Evolutionary conservation across 345 rosid species (phyloP).

Genomic region (Pistacia atlantica): DNA sequence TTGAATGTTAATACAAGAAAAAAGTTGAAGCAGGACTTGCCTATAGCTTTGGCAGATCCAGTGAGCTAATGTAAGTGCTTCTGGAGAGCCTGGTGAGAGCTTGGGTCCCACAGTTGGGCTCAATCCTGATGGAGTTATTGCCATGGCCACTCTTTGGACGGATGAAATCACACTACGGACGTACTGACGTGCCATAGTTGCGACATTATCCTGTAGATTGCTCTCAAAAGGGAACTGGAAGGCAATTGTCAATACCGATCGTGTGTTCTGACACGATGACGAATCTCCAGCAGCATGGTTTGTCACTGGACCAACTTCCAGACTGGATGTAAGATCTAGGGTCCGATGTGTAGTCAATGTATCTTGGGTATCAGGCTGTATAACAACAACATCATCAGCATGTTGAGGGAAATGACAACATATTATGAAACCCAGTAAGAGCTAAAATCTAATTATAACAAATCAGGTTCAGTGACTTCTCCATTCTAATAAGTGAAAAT

Average conservation of each 20-base stretch:
- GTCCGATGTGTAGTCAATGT: slow-evolving; percentile 60
- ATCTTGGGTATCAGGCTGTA: slow-evolving; percentile 70
- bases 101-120: slow-evolving; percentile 67
- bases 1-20: not conserved
- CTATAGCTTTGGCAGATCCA: slow-evolving; percentile 93
- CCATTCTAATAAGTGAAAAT: not conserved
- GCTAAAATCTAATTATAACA: no score
- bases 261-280: slow-evolving; percentile 41
- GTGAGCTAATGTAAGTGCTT: slow-evolving; percentile 85
- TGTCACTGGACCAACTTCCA: slow-evolving; percentile 79
- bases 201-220: slow-evolving; percentile 90
- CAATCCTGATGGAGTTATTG: slow-evolving; percentile 85
- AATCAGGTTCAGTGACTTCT: no score
- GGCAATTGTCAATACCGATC: slow-evolving; percentile 95
- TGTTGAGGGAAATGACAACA: not conserved
- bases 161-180: slow-evolving; percentile 88
- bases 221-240: slow-evolving; percentile 94
- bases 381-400: slow-evolving; percentile 15
- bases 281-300: slow-evolving; percentile 57
- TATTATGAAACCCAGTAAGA: not conserved
- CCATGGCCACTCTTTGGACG: slow-evolving; percentile 97
- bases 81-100: slow-evolving; percentile 85
- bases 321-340: slow-evolving; percentile 89
- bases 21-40: slow-evolving; percentile 30
- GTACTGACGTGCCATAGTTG: slow-evolving; percentile 92